A percentile compares a stretch with the other conserved stretches of the same genome.
Conservation (phyloP, 2,329 filamentous ascomycete species). For the Xylariales sp. region DNA sequence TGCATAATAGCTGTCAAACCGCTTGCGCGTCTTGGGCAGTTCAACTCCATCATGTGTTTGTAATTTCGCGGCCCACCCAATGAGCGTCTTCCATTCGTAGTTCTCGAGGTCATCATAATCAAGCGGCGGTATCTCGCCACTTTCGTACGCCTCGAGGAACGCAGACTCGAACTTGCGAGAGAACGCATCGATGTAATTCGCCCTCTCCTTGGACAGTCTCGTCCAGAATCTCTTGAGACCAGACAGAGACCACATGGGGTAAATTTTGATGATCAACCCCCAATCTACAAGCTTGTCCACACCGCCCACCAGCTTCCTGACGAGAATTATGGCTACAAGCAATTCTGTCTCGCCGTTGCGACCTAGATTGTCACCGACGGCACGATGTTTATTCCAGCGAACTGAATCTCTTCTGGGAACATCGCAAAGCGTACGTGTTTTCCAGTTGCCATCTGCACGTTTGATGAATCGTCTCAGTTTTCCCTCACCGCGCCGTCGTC, state of each 20-base stretch:
- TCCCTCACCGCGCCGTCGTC: not conserved
- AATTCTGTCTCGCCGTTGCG: slow-evolving; percentile 41
- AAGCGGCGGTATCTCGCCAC: slow-evolving; percentile 54
- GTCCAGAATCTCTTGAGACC: slow-evolving; percentile 54
- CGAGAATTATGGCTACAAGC: slow-evolving; percentile 53
- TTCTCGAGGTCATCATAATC: slow-evolving; percentile 58
- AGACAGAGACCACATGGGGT: slow-evolving; percentile 47
- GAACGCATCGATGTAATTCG: slow-evolving; percentile 49
- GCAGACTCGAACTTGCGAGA: slow-evolving; percentile 60
- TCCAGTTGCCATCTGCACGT: slow-evolving; percentile 14
- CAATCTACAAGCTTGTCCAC: slow-evolving; percentile 57
- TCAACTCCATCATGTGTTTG: slow-evolving; percentile 38
- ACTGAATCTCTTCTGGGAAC: slow-evolving; percentile 23
- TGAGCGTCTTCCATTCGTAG: slow-evolving; percentile 65
- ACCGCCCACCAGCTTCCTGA: slow-evolving; percentile 56
- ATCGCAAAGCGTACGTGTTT: slow-evolving; percentile 19
- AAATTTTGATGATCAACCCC: slow-evolving; percentile 52
- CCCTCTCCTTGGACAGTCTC: slow-evolving; percentile 43
- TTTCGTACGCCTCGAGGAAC: slow-evolving; percentile 64
- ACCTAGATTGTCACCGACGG: slow-evolving; percentile 25
- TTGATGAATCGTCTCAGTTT: slow-evolving; percentile 11
- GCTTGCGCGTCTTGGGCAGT: slow-evolving; percentile 42
- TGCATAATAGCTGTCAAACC: slow-evolving; percentile 38
- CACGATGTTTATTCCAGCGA: slow-evolving; percentile 26
- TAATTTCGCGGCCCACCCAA: slow-evolving; percentile 62